Evolutionary conservation across 345 rosid species (phyloP).

Genomic region (Lepidium aucheri): DNA sequence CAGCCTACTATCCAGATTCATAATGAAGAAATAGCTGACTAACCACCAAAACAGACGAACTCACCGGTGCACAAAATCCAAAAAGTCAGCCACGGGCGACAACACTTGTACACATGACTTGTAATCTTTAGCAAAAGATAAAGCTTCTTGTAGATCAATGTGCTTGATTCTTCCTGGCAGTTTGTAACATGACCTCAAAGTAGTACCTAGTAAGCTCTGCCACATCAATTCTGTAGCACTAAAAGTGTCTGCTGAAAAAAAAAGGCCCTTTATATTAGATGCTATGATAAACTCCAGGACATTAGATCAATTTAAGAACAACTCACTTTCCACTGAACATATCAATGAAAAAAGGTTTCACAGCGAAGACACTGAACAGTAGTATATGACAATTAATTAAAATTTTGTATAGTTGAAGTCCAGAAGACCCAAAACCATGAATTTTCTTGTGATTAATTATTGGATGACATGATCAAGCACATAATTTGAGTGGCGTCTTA

Average conservation of each 20-base stretch:
- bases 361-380: not conserved
- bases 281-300: too few relatives aligned
- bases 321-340: not conserved
- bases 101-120: constrained; percentile 63
- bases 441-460: not conserved
- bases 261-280: not conserved
- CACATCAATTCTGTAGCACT: constrained; percentile 44
- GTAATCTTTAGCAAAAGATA: constrained; percentile 47
- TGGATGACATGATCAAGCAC: not conserved
- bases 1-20: not conserved
- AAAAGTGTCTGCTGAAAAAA: constrained; percentile 37
- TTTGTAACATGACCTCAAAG: constrained; percentile 45
- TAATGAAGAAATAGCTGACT: not conserved
- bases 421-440: not conserved
- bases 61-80: constrained; percentile 56
- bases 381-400: not conserved
- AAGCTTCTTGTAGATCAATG: constrained; percentile 40
- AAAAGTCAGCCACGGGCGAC: constrained; percentile 59
- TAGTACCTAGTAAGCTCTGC: constrained; percentile 63
- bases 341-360: not conserved
- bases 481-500: not conserved
- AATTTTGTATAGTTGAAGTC: not conserved
- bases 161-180: constrained; percentile 10
- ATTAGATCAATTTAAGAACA: not conserved
- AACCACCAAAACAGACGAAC: constrained; percentile 16